A percentile compares a stretch with the other conserved stretches of the same genome.
Evolutionary conservation across 2,329 filamentous ascomycete species (phyloP).

Genomic region (Cercospora zeae-maydis): DNA sequence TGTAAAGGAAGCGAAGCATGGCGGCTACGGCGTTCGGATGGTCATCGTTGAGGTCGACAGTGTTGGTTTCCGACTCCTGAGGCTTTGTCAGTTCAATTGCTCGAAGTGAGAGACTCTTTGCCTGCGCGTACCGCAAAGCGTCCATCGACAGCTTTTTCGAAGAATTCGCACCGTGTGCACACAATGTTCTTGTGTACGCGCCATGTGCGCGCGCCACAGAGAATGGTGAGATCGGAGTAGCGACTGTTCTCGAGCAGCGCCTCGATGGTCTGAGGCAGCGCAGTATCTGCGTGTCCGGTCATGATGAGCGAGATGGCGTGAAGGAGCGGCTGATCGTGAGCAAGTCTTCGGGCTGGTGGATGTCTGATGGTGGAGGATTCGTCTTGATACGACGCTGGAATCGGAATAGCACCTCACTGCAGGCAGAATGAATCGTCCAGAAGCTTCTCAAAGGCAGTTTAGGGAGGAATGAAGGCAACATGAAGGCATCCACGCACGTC

Average conservation of each 20-base stretch:
- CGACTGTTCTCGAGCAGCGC: not conserved
- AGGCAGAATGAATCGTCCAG: no score
- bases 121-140: constrained; percentile 17
- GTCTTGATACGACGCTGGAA: no score
- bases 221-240: constrained; percentile 24
- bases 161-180: constrained; percentile 27
- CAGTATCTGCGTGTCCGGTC: not conserved
- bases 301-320: no score
- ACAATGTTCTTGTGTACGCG: constrained; percentile 27
- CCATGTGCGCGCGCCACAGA: constrained; percentile 20
- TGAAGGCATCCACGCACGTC: no score
- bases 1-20: constrained; percentile 10
- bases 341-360: no score
- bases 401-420: no score
- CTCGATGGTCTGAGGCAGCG: not conserved
- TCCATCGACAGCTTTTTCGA: constrained; percentile 23
- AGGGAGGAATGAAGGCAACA: no score
- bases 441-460: no score
- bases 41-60: constrained; percentile 3
- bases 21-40: constrained; percentile 8
- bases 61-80: constrained; percentile 2
- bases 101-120: not conserved
- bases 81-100: not conserved
- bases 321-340: no score
- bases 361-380: no score